These are phyloP conservation scores for Microcyclosporella mali DNA, from an alignment of 2,329 filamentous ascomycete species.

Conservation along the genomic window DNA sequence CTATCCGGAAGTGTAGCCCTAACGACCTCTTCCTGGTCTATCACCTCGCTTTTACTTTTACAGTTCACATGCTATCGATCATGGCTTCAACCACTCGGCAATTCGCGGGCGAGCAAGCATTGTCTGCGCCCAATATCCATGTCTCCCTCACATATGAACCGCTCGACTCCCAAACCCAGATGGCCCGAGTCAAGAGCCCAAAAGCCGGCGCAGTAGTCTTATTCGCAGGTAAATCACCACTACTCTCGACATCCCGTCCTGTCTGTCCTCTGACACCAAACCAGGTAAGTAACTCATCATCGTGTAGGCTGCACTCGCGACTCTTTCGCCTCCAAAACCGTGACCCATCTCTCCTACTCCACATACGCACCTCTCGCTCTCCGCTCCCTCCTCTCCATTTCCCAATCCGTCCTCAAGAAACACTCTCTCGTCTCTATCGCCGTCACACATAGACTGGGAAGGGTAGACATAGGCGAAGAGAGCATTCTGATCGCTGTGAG, in stretches of 20 bases:
- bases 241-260: background rate
- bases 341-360: slow-evolving; percentile 68
- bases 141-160: slow-evolving; percentile 61
- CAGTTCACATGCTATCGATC: background rate
- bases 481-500: slow-evolving; percentile 87
- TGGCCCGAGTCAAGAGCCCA: slow-evolving; percentile 64
- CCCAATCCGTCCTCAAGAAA: slow-evolving; percentile 49
- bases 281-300: slow-evolving; percentile 19
- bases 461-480: slow-evolving; percentile 85
- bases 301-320: slow-evolving; percentile 55
- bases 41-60: background rate
- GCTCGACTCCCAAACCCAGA: slow-evolving; percentile 53
- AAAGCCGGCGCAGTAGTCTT: slow-evolving; percentile 70
- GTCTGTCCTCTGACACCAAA: slow-evolving; percentile 7
- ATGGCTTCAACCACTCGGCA: slow-evolving; percentile 1
- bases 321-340: slow-evolving; percentile 63
- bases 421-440: slow-evolving; percentile 67
- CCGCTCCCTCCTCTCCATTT: slow-evolving; percentile 61
- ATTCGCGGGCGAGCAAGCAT: slow-evolving; percentile 26
- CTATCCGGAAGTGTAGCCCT: background rate
- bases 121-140: slow-evolving; percentile 44
- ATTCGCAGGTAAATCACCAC: slow-evolving; percentile 60
- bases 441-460: slow-evolving; percentile 77
- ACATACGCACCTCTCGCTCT: slow-evolving; percentile 68
- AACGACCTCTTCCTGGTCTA: background rate